These are phyloP conservation scores for Penicillium sp. DNA, from an alignment of 2,329 filamentous ascomycete species.

Conservation along the genomic window DNA sequence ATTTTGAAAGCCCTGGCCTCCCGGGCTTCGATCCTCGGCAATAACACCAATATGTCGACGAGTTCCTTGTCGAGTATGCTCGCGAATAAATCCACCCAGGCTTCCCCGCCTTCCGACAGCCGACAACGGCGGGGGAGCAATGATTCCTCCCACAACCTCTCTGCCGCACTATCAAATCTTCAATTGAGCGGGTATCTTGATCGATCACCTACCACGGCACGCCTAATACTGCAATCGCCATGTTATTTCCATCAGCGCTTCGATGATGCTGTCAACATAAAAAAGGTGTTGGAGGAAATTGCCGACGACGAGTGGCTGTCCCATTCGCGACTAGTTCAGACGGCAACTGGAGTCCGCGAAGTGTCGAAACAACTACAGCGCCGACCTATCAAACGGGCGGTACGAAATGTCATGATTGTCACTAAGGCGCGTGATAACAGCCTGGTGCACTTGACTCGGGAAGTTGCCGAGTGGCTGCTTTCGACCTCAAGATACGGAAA, in stretches of 20 bases:
- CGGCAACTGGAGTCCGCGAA: constrained; percentile 89
- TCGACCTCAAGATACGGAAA: constrained; percentile 84
- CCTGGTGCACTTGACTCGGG: constrained; percentile 81
- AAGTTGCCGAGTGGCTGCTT: constrained; percentile 84
- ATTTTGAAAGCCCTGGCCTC: constrained; percentile 79
- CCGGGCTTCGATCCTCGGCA: constrained; percentile 52
- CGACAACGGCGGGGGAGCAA: constrained; percentile 43
- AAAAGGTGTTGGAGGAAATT: constrained; percentile 93
- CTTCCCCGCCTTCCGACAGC: constrained; percentile 23
- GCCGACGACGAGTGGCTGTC: constrained; percentile 83
- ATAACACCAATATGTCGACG: constrained; percentile 53
- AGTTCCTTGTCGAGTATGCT: constrained; percentile 61
- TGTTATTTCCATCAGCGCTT: constrained; percentile 98
- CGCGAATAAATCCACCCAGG: constrained; percentile 33
- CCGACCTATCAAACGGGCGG: constrained; percentile 84
- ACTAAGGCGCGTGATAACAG: constrained; percentile 96
- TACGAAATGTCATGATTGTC: constrained; percentile 95
- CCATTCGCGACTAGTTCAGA: constrained; percentile 91
- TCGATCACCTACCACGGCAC: constrained; percentile 43
- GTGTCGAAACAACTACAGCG: constrained; percentile 94
- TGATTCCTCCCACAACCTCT: constrained; percentile 59
- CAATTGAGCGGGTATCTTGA: constrained; percentile 45
- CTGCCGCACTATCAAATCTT: constrained; percentile 55
- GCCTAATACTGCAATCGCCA: constrained; percentile 76
- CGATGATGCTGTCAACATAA: constrained; percentile 91